Evolutionary conservation across 257 asterid species (phyloP).

Genomic region (Solanum clarkiae): DNA sequence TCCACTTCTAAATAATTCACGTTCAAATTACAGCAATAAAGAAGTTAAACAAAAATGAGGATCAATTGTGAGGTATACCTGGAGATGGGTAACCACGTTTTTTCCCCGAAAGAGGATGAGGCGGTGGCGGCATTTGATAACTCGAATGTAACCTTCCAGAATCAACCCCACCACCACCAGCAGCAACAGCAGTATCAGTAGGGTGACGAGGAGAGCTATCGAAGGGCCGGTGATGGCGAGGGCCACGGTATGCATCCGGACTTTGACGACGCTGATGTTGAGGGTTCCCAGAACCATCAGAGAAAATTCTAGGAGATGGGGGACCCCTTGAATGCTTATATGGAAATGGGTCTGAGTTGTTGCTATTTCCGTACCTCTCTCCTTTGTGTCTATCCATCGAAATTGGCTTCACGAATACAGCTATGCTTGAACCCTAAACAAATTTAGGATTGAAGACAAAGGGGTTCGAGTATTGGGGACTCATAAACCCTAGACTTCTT

Average conservation of each 20-base stretch:
- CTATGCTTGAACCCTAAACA: not conserved
- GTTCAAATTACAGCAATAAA: not conserved
- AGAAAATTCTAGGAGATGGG: not conserved
- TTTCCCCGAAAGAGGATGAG: constrained; percentile 41
- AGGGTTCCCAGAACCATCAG: constrained; percentile 19
- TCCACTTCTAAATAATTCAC: not conserved
- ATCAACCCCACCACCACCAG: constrained; percentile 14
- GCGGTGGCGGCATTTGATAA: constrained; percentile 21
- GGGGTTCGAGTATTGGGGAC: not conserved
- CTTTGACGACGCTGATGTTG: not conserved
- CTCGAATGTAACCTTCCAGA: constrained; percentile 30
- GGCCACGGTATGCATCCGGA: not conserved
- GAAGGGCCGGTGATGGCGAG: not conserved
- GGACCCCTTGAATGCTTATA: not conserved
- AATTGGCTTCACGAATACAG: not conserved
- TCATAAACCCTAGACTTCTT: not conserved
- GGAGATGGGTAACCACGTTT: constrained; percentile 69
- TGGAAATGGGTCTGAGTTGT: constrained; percentile 7
- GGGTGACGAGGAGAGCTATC: constrained; percentile 32
- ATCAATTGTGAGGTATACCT: constrained; percentile 18
- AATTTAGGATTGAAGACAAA: not conserved
- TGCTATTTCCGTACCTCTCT: constrained; percentile 22
- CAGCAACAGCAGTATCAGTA: constrained; percentile 20
- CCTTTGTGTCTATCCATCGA: constrained; percentile 49
- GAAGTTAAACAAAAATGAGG: not conserved